Percentiles rank a stretch among this genome's conserved stretches.
These are phyloP conservation scores for Arthrinium puccinioides DNA, from an alignment of 2,329 filamentous ascomycete species.

Conservation along the genomic window DNA sequence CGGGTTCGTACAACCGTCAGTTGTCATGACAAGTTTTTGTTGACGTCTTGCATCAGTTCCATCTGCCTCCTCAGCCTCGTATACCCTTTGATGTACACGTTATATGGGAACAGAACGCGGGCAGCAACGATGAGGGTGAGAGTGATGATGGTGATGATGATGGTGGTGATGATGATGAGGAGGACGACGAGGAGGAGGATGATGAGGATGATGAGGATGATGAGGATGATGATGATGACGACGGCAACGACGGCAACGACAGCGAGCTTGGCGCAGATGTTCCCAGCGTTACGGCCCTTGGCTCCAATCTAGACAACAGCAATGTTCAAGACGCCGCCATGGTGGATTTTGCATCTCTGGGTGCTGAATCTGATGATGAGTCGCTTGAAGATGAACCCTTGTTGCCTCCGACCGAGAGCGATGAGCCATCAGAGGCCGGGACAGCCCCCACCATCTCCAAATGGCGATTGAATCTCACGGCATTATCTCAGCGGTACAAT, in stretches of 20 bases:
- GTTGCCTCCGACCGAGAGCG: not conserved
- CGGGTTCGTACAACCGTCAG: not conserved
- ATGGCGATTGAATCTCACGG: conserved; percentile 49
- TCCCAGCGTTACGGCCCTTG: not conserved
- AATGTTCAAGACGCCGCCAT: not conserved
- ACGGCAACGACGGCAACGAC: not conserved
- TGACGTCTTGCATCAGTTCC: conserved; percentile 1
- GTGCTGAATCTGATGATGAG: conserved; percentile 6
- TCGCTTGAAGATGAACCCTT: conserved; percentile 1
- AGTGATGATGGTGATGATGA: no score
- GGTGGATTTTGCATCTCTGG: conserved; percentile 3
- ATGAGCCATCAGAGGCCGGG: not conserved
- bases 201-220: not conserved
- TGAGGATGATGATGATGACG: not conserved
- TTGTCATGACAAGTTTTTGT: not conserved
- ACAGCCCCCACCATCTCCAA: conserved; percentile 20
- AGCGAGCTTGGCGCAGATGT: not conserved
- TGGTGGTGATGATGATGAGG: no score
- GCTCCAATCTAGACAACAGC: not conserved
- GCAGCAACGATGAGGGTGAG: no score
- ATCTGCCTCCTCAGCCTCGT: not conserved
- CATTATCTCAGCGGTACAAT: conserved; percentile 51
- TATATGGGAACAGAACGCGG: no score
- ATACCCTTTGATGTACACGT: no score
- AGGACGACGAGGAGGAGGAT: no score